phyloP scores from a whole-genome alignment of 805 yeast genomes.

The Suhomyces emberorum region DNA sequence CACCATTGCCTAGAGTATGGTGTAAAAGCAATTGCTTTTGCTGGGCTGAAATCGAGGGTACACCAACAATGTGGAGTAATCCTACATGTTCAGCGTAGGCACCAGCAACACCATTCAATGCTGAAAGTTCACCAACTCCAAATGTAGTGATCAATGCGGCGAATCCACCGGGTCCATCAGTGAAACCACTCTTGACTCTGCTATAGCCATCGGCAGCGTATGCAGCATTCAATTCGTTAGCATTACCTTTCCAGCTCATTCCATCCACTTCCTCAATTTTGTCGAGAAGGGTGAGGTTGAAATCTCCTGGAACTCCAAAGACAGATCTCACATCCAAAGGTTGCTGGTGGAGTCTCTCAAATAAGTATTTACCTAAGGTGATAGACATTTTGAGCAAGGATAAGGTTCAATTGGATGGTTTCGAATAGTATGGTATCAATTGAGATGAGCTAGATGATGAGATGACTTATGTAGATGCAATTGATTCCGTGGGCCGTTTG shows the following conservation, averaged over 20 bases:
- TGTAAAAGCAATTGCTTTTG: conserved; percentile 14
- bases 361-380: conserved; percentile 60
- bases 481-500: too few species aligned
- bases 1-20: conserved; percentile 17
- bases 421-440: neutral
- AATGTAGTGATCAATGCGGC: conserved; percentile 14
- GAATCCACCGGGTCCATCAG: conserved; percentile 8
- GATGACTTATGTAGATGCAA: too few species aligned
- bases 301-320: conserved; percentile 82
- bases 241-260: conserved; percentile 86
- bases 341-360: conserved; percentile 68
- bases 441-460: neutral
- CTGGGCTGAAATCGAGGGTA: conserved; percentile 13
- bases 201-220: conserved; percentile 89
- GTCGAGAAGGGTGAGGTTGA: conserved; percentile 69
- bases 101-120: conserved; percentile 16
- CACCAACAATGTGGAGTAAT: conserved; percentile 13
- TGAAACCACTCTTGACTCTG: conserved; percentile 49
- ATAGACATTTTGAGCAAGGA: too few species aligned
- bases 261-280: conserved; percentile 72
- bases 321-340: conserved; percentile 60
- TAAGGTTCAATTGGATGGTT: too few species aligned
- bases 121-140: conserved; percentile 15
- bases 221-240: conserved; percentile 86
- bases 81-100: conserved; percentile 17